phyloP scores from a whole-genome alignment of 2,329 filamentous ascomycete species.

The Pseudogymnoascus sp. region DNA sequence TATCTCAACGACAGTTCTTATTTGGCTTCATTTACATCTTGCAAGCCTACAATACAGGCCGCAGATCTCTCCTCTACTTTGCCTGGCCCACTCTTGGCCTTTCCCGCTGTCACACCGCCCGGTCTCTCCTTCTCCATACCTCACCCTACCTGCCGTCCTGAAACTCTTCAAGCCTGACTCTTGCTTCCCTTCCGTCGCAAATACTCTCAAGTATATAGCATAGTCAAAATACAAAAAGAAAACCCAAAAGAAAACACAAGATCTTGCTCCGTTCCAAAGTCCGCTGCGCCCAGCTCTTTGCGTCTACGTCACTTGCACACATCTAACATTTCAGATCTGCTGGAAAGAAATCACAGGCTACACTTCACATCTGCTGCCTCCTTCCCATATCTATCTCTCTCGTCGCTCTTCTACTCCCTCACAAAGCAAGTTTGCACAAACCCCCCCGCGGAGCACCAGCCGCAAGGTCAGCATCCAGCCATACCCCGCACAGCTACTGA shows the following conservation, averaged over 20 bases:
- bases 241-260: constrained; percentile 9
- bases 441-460: neutral
- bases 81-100: constrained; percentile 5
- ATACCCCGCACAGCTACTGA: neutral
- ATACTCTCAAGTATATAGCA: constrained; percentile 33
- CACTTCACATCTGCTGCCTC: neutral
- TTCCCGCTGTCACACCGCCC: constrained; percentile 9
- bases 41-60: constrained; percentile 3
- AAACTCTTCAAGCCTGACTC: constrained; percentile 19
- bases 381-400: neutral
- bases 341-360: constrained; percentile 8
- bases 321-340: constrained; percentile 19
- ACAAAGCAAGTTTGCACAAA: constrained; percentile 14
- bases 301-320: constrained; percentile 12
- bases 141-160: constrained; percentile 12
- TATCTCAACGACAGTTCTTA: constrained; percentile 4
- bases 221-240: constrained; percentile 43
- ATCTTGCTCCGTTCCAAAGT: constrained; percentile 24
- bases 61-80: constrained; percentile 10
- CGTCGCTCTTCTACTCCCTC: constrained; percentile 13
- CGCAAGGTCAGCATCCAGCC: constrained; percentile 22
- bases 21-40: constrained; percentile 8
- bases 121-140: constrained; percentile 12
- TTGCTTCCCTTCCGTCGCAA: constrained; percentile 25
- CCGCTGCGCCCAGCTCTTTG: constrained; percentile 22